phyloP scores from a whole-genome alignment of 2,329 filamentous ascomycete genomes.

The Cordyceps tenuipes region DNA sequence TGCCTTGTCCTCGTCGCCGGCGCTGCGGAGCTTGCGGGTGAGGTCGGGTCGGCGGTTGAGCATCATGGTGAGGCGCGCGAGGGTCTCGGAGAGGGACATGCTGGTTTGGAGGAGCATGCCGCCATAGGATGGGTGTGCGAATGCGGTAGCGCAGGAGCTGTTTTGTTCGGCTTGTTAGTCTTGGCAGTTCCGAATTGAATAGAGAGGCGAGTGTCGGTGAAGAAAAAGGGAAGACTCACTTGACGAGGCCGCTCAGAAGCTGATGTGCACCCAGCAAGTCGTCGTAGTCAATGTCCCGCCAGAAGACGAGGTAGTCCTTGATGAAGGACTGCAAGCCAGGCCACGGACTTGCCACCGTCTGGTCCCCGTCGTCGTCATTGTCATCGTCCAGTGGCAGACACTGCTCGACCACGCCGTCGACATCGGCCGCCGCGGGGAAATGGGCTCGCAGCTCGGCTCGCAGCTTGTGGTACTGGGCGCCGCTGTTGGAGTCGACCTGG shows the following conservation, averaged over 20 bases:
- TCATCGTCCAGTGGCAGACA: conserved; percentile 58
- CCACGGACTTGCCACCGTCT: conserved; percentile 54
- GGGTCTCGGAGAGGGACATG: conserved; percentile 69
- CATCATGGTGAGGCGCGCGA: conserved; percentile 75
- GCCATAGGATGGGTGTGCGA: conserved; percentile 71
- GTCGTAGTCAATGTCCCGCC: conserved; percentile 70
- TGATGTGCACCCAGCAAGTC: conserved; percentile 70
- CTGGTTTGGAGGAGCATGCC: conserved; percentile 75
- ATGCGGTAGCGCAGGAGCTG: conserved; percentile 74
- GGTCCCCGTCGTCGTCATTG: conserved; percentile 44
- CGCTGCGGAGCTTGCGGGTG: conserved; percentile 54
- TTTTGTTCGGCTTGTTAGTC: not conserved
- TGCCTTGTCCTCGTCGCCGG: conserved; percentile 57
- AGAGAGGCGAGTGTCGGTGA: not conserved
- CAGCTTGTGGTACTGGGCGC: conserved; percentile 59
- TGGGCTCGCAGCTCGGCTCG: conserved; percentile 55
- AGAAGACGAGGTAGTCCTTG: conserved; percentile 70
- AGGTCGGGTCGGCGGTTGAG: conserved; percentile 75
- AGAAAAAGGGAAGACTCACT: conserved; percentile 42
- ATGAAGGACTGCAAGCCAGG: conserved; percentile 70
- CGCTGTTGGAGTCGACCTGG: conserved; percentile 63
- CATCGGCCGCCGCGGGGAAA: conserved; percentile 41
- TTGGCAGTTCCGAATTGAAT: not conserved
- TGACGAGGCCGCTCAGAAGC: conserved; percentile 62
- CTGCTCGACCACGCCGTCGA: conserved; percentile 55